These are phyloP conservation scores for Pseudopithomyces chartarum DNA, from an alignment of 2,329 filamentous ascomycete genomes.

Conservation along the genomic window DNA sequence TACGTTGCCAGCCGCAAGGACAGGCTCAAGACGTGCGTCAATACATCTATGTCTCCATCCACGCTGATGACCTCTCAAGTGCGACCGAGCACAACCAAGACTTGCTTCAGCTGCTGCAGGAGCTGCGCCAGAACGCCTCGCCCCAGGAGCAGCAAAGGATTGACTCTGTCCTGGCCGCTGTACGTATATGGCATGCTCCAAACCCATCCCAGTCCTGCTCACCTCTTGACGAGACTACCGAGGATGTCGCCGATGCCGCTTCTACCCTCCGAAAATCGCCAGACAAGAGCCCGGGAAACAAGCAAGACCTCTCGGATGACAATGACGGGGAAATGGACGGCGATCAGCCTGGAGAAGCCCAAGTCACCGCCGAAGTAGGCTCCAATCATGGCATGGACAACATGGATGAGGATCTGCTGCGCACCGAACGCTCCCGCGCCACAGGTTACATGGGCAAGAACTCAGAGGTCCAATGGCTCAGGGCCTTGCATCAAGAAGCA, in stretches of 20 bases:
- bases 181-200: conserved; percentile 9
- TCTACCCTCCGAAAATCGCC: conserved; percentile 14
- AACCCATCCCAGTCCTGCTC: neutral
- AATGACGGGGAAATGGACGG: neutral
- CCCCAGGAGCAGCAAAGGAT: conserved; percentile 20
- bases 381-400: conserved; percentile 30
- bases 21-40: conserved; percentile 34
- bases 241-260: conserved; percentile 28
- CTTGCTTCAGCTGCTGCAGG: conserved; percentile 31
- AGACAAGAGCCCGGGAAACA: conserved; percentile 7
- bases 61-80: conserved; percentile 19
- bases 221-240: conserved; percentile 11
- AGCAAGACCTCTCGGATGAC: conserved; percentile 15
- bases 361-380: conserved; percentile 28
- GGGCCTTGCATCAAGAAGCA: conserved; percentile 18
- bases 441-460: conserved; percentile 31
- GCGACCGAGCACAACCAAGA: conserved; percentile 34
- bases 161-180: conserved; percentile 25
- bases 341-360: conserved; percentile 4
- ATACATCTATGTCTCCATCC: neutral
- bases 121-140: conserved; percentile 20
- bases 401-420: conserved; percentile 29
- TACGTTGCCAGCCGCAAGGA: conserved; percentile 44
- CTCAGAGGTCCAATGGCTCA: conserved; percentile 33
- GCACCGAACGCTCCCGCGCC: conserved; percentile 25